Evolutionary conservation across 192 early-diverging fungal species (phyloP).

Genomic region (Geranomyces michiganensis): DNA sequence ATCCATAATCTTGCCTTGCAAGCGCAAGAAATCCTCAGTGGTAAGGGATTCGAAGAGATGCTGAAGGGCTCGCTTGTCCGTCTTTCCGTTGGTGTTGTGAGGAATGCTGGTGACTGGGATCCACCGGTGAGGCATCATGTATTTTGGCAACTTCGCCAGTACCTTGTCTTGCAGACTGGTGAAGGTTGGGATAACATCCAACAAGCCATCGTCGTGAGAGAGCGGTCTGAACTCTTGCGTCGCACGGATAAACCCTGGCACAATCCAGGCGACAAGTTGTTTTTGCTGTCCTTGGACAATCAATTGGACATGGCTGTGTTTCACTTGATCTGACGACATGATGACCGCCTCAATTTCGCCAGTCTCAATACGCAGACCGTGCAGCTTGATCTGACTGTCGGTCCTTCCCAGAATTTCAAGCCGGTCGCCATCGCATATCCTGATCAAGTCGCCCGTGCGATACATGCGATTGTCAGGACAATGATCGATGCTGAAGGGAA

Average conservation of each 20-base stretch:
- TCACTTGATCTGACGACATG: slow-evolving; percentile 32
- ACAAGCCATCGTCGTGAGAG: too few relatives aligned
- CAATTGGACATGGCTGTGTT: too few relatives aligned
- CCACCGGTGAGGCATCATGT: slow-evolving; percentile 37
- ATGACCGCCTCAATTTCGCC: slow-evolving; percentile 28
- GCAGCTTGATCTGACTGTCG: slow-evolving; percentile 45
- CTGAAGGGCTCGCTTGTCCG: too few relatives aligned
- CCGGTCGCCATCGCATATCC: slow-evolving; percentile 24
- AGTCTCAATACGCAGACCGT: slow-evolving; percentile 39
- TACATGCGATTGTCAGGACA: slow-evolving; percentile 9
- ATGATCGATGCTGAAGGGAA: slow-evolving; percentile 32
- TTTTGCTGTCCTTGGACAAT: too few relatives aligned
- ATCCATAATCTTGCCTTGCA: background rate
- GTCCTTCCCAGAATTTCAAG: slow-evolving; percentile 38
- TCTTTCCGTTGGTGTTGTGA: slow-evolving; percentile 39
- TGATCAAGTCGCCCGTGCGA: slow-evolving; percentile 22
- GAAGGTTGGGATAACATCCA: slow-evolving; percentile 9
- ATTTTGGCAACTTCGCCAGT: slow-evolving; percentile 31
- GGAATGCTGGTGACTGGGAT: slow-evolving; percentile 36
- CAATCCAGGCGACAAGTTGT: slow-evolving; percentile 39
- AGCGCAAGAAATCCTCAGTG: too few relatives aligned
- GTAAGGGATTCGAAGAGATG: too few relatives aligned
- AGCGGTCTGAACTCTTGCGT: too few relatives aligned
- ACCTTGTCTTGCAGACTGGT: background rate
- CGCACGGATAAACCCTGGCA: slow-evolving; percentile 26